phyloP scores from a whole-genome alignment of 805 yeast species.

The Metschnikowia continentalis region DNA sequence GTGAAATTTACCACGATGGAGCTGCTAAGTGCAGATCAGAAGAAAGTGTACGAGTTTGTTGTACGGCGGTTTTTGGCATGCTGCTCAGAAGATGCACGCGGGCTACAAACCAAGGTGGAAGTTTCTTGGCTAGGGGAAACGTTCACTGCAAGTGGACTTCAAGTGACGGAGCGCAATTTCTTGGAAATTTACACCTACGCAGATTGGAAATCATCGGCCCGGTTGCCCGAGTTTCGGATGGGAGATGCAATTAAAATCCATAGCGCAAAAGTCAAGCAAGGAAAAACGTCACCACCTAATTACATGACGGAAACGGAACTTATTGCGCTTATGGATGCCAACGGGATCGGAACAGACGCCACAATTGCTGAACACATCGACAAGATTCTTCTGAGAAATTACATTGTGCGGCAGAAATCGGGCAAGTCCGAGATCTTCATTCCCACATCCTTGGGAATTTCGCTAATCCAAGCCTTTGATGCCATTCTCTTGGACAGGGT shows the following conservation, averaged over 20 bases:
- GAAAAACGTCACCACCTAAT: conserved; percentile 76
- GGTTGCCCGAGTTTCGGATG: conserved; percentile 58
- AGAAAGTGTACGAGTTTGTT: conserved; percentile 79
- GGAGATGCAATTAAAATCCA: conserved; percentile 56
- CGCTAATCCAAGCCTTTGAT: conserved; percentile 84
- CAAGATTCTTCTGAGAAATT: conserved; percentile 65
- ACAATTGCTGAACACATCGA: conserved; percentile 97
- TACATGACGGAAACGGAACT: conserved; percentile 89
- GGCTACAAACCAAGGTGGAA: conserved; percentile 57
- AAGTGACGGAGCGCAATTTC: conserved; percentile 70
- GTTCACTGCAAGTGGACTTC: conserved; percentile 70
- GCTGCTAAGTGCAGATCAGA: conserved; percentile 41
- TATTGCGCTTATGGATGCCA: conserved; percentile 90
- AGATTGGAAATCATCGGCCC: conserved; percentile 67
- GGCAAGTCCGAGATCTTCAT: conserved; percentile 46
- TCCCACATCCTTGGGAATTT: conserved; percentile 83
- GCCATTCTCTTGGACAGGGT: conserved; percentile 64
- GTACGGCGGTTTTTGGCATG: conserved; percentile 85
- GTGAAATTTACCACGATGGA: conserved; percentile 43
- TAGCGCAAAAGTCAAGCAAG: conserved; percentile 59
- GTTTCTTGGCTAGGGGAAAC: conserved; percentile 75
- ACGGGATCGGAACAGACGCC: conserved; percentile 98
- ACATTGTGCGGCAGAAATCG: conserved; percentile 46
- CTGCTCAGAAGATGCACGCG: conserved; percentile 88
- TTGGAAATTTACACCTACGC: conserved; percentile 76